Base-by-base conservation (phyloP, 106 monocot species). In the Vanilla planifolia region DNA sequence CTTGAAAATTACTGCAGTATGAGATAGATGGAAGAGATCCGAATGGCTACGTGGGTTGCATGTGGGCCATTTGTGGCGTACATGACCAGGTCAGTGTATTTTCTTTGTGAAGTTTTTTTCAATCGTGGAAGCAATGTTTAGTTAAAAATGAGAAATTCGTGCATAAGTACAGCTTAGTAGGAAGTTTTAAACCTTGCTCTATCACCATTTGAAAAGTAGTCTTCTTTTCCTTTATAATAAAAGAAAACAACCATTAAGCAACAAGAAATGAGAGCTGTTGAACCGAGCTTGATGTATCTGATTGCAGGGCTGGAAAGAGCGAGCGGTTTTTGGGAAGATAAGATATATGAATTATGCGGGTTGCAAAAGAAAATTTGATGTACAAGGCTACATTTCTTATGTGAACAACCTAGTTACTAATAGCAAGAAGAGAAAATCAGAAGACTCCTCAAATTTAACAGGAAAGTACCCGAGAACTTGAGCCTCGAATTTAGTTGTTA, bases 331-430 rank as follows among this genome's bases (percentile, higher is more conserved):
- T 71, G 91, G 98, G 11, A 98, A 98, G 77, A 88, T 98, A 52
- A 78, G 98, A 0, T 98, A 98, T 65, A 98, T 98, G 96, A 98
- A 98, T 55, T 91, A 81, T 64, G 96, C 80, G 6, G 96, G 96
- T 3, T 98, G 96, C 88, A 98, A 91, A 76, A 87, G 96, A 44
- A 91, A 91, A 78, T 98, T 98, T 48, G 73, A 98, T 35, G 91
- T 91, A 5, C 81, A 91, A 69, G 81, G 79, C 29, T 98, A 98
- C 67, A 91, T 98, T 63, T 63, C 87, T 1, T 75, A 91, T 69
- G 87, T 82, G 45, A 87, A 71, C n/a, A 81, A 26, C 50, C 48
- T 85, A 43, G 70, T 77, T 36, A 42, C 52, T 28, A 70, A 75
- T 6, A 61, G 63, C 33, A 91, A 79, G 77, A 98, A 91, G 66